Evolutionary conservation across 2,329 filamentous ascomycete species (phyloP).

Genomic region (Bipolaris cookei): DNA sequence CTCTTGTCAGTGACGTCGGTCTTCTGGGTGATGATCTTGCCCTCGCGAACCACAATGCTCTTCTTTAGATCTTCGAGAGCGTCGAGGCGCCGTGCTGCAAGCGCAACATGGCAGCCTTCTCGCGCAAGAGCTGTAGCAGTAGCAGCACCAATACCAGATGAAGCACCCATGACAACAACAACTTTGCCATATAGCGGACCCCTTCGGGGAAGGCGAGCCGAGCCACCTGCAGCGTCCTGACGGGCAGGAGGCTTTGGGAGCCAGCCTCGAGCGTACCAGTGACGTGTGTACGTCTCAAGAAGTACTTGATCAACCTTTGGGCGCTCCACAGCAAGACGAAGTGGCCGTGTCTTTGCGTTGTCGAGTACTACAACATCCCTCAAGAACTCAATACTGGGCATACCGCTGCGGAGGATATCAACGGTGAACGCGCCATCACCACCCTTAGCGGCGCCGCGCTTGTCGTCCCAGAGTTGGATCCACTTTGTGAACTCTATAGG

Average conservation of each 20-base stretch:
- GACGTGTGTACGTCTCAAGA: slow-evolving; percentile 78
- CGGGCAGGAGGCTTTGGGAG: slow-evolving; percentile 66
- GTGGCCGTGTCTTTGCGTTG: slow-evolving; percentile 69
- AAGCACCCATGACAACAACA: slow-evolving; percentile 79
- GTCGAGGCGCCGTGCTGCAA: slow-evolving; percentile 73
- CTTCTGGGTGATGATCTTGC: slow-evolving; percentile 70
- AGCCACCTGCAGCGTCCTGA: slow-evolving; percentile 54
- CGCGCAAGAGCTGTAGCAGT: slow-evolving; percentile 71
- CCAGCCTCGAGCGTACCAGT: slow-evolving; percentile 83
- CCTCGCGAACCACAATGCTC: slow-evolving; percentile 62
- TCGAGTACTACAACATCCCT: slow-evolving; percentile 75
- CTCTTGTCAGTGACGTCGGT: slow-evolving; percentile 74
- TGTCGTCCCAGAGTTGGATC: slow-evolving; percentile 75
- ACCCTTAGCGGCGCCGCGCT: slow-evolving; percentile 67
- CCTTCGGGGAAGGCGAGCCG: slow-evolving; percentile 53
- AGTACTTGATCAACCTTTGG: slow-evolving; percentile 72
- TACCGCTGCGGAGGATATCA: slow-evolving; percentile 79
- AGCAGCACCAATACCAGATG: slow-evolving; percentile 79
- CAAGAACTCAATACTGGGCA: slow-evolving; percentile 76
- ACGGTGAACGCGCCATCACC: slow-evolving; percentile 77
- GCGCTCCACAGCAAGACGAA: slow-evolving; percentile 64
- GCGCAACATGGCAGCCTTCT: slow-evolving; percentile 73
- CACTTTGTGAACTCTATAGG: slow-evolving; percentile 73
- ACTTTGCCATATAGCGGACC: slow-evolving; percentile 72
- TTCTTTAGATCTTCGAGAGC: slow-evolving; percentile 71